These are phyloP conservation scores for Auricularia sp. DNA, from an alignment of 768 basidiomycete species.

Conservation along the genomic window DNA sequence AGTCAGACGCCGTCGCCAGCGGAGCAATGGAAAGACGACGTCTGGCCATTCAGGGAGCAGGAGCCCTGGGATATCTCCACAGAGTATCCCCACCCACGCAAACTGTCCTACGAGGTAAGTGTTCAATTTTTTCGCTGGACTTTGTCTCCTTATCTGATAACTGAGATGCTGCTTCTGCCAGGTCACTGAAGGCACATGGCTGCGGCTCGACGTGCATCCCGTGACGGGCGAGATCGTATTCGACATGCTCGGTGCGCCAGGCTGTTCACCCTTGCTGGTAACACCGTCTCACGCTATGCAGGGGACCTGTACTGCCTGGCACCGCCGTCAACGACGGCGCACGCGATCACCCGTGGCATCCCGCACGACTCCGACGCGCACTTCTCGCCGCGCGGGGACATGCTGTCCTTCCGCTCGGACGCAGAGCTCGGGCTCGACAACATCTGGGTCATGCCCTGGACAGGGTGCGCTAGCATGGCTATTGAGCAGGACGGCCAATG, in stretches of 20 bases:
- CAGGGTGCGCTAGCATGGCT: conserved; percentile 50
- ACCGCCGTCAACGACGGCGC: conserved; percentile 32
- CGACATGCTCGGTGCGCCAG: conserved; percentile 44
- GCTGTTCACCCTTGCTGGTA: too few relatives aligned
- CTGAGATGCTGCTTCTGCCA: not conserved
- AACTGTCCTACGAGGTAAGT: conserved; percentile 51
- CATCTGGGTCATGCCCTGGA: conserved; percentile 62
- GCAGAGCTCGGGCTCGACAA: conserved; percentile 69
- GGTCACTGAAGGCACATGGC: conserved; percentile 57
- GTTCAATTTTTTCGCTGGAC: not conserved
- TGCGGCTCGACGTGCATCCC: conserved; percentile 63
- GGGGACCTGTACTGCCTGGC: conserved; percentile 64
- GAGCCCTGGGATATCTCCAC: conserved; percentile 64
- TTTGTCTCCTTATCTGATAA: not conserved
- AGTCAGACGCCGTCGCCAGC: conserved; percentile 9
- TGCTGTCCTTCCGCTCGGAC: conserved; percentile 61
- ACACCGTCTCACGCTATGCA: not conserved
- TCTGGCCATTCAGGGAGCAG: conserved; percentile 52
- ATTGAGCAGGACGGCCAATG: conserved; percentile 19
- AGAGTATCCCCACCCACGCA: conserved; percentile 54
- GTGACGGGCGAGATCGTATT: conserved; percentile 59
- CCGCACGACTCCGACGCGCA: conserved; percentile 65
- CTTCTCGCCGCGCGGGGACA: conserved; percentile 57
- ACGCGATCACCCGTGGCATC: conserved; percentile 52
- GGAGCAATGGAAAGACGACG: conserved; percentile 37